Conservation (phyloP, 139 green algal species). For the Edaphochlamys debaryana region DNA sequence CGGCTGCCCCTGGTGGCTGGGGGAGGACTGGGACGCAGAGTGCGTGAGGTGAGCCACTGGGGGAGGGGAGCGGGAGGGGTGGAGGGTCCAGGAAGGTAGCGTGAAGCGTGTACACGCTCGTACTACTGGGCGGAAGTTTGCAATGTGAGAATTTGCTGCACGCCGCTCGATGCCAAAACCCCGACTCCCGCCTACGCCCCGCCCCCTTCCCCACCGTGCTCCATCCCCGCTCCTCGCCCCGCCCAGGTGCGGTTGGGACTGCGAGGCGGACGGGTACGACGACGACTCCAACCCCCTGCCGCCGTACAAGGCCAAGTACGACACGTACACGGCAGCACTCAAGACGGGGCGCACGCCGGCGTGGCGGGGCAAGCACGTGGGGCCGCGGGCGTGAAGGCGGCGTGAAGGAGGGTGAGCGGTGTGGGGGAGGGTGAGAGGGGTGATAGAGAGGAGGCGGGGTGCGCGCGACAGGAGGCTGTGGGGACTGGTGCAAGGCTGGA, state of each 20-base stretch:
- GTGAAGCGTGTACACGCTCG: neutral
- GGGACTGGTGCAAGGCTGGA: no score
- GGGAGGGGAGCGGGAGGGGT: neutral
- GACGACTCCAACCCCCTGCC: slow-evolving; percentile 81
- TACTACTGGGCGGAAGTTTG: no score
- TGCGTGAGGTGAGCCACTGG: slow-evolving; percentile 56
- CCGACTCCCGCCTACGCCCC: no score
- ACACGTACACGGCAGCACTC: slow-evolving; percentile 60
- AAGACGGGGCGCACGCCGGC: slow-evolving; percentile 56
- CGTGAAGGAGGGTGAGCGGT: no score
- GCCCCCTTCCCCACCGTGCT: no score
- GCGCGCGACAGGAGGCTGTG: no score
- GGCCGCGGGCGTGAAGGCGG: neutral
- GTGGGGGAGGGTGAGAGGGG: no score
- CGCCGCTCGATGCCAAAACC: no score
- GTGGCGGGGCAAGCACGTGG: slow-evolving; percentile 53
- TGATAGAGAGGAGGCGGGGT: no score
- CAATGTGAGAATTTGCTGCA: no score
- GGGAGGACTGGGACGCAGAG: slow-evolving; percentile 83
- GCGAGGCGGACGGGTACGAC: slow-evolving; percentile 80
- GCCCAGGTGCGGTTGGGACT: slow-evolving; percentile 71
- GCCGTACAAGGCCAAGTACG: slow-evolving; percentile 57
- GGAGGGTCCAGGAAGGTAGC: neutral
- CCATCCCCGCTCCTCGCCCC: neutral
- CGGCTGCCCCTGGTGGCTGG: slow-evolving; percentile 87